Base-by-base conservation (phyloP, 2,329 filamentous ascomycete genomes). In the Lecanicillium sp. region DNA sequence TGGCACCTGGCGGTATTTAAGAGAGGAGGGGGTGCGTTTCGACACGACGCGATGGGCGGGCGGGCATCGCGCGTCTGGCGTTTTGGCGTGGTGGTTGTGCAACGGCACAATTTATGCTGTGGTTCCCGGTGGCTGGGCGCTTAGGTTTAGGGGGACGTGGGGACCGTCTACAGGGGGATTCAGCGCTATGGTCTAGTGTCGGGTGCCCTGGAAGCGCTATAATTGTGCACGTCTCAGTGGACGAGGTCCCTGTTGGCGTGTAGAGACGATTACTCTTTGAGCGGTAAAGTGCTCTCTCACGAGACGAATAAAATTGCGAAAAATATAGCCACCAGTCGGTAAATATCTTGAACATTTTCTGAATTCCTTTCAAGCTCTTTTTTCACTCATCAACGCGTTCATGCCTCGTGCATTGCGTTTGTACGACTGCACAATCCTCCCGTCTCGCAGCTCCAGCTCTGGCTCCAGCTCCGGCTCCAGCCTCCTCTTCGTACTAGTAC, bases 21-120 rank as follows among this genome's bases (percentile, higher is more conserved):
- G 37, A 43, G 33, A 31, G 37, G 29, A 32, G 40, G 32, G 35
- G n/a, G 18, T 19, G 20, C 27, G 7, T n/a, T 35, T 29, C 15
- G 37, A 40, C 41, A 40, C 37, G 33, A 39, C 25, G 35, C 40
- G 40, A 39, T 38, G 40, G 31, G 30, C 25, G 35, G 29, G n/a
- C n/a, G n/a, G 19, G 35, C 40, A 33, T 36, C 32, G 33, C 36
- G 36, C 33, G 41, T 43, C 37, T 43, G 36, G 41, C 36, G 36
- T 39, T 33, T 38, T 37, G 40, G 36, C 29, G 18, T 25, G 28
- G 7, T 27, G 29, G 29, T 13, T 30, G 35, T 30, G 27, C 35
- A 37, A 30, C 15, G 22, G 22, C 22, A 25, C 22, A 25, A 25
- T 18, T 36, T 29, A 15, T 35, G 33, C 29, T 30, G 29, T 25